Evolutionary conservation across 2,329 filamentous ascomycete genomes (phyloP).

Genomic region (Pezicula carpinea): DNA sequence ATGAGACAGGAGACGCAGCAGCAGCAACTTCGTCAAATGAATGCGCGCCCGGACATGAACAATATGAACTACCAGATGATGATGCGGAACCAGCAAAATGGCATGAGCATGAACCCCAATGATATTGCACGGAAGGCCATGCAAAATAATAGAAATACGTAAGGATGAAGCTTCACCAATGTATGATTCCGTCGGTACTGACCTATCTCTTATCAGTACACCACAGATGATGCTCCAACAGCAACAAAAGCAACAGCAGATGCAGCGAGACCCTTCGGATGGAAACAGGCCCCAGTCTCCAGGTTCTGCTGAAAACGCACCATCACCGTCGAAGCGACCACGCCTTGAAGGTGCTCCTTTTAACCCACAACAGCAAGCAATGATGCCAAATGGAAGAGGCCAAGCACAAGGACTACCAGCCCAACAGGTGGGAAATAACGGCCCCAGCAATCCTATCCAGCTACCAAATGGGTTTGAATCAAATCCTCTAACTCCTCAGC

Average conservation of each 20-base stretch:
- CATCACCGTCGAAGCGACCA: conserved; percentile 86
- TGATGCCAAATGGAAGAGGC: conserved; percentile 70
- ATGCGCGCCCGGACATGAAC: conserved; percentile 60
- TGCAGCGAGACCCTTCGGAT: conserved; percentile 86
- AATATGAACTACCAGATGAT: conserved; percentile 60
- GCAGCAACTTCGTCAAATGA: conserved; percentile 59
- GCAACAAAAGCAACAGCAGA: conserved; percentile 73
- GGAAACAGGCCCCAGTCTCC: conserved; percentile 81
- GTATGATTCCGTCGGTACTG: background rate
- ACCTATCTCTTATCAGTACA: conserved; percentile 11
- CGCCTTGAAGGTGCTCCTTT: conserved; percentile 72
- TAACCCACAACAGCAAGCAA: conserved; percentile 60
- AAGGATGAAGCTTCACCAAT: conserved; percentile 30
- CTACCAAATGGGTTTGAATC: conserved; percentile 71
- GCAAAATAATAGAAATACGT: conserved; percentile 74
- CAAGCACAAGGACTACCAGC: conserved; percentile 64
- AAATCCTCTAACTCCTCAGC: conserved; percentile 65
- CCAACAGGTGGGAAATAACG: conserved; percentile 58
- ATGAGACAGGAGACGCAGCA: conserved; percentile 73
- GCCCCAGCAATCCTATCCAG: conserved; percentile 40
- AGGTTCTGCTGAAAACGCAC: conserved; percentile 77
- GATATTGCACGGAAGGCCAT: conserved; percentile 70
- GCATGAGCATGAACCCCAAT: conserved; percentile 52
- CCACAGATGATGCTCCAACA: conserved; percentile 68
- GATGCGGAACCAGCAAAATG: conserved; percentile 59